phyloP scores from a whole-genome alignment of 2,329 filamentous ascomycete species.

The Alternaria triticina region DNA sequence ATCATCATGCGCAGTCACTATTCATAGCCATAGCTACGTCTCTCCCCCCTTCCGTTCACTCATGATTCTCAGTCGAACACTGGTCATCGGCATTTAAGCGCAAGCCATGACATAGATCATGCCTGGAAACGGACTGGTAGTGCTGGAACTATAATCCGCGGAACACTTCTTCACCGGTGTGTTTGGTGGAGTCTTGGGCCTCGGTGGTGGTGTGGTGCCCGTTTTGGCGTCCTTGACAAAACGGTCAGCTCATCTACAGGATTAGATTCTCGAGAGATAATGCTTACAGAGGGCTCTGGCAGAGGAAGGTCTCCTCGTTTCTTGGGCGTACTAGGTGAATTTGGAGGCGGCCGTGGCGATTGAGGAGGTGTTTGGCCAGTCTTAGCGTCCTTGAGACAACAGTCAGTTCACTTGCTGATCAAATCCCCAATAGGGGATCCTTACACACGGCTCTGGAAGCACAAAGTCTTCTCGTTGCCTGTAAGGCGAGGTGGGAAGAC shows the following conservation, averaged over 20 bases:
- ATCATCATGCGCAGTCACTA: not conserved
- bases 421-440: rapidly evolving
- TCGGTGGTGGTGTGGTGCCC: not conserved
- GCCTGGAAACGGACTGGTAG: not conserved
- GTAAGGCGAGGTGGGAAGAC: not conserved
- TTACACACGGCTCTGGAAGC: not conserved
- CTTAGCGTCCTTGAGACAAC: not conserved
- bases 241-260: not conserved
- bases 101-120: not conserved
- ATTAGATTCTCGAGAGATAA: not conserved
- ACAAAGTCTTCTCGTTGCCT: not conserved
- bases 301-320: not conserved
- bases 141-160: not conserved
- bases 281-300: not conserved
- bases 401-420: not conserved
- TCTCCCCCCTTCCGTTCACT: not conserved
- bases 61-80: not conserved
- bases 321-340: not conserved
- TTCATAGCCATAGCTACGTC: not conserved
- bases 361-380: not conserved
- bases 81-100: not conserved
- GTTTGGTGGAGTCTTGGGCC: not conserved
- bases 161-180: not conserved
- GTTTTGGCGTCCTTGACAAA: not conserved
- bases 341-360: not conserved